Evolutionary conservation across 345 rosid species (phyloP).

Genomic region (Ricinus communis): DNA sequence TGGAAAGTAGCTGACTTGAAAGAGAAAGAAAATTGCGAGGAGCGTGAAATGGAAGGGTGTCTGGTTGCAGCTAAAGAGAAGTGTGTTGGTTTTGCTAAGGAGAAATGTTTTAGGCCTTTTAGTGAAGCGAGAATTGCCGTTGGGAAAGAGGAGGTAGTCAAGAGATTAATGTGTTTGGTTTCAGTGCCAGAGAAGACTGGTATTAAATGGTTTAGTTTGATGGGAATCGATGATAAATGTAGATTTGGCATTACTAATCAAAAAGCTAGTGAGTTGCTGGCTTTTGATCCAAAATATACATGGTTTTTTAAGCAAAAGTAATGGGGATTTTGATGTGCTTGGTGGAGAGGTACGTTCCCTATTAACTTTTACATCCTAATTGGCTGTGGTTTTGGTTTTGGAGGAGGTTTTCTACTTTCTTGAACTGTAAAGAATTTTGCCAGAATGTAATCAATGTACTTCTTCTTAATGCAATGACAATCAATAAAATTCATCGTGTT

Average conservation of each 20-base stretch:
- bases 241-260: conserved; percentile 30
- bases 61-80: conserved; percentile 58
- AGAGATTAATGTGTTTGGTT: conserved; percentile 41
- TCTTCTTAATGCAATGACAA: too few relatives aligned
- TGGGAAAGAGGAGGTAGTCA: conserved; percentile 24
- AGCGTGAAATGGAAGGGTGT: conserved; percentile 66
- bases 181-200: conserved; percentile 40
- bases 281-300: conserved; percentile 13
- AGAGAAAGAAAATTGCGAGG: conserved; percentile 76
- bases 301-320: conserved; percentile 16
- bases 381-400: too few relatives aligned
- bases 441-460: too few relatives aligned
- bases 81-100: conserved; percentile 62
- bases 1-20: conserved; percentile 39
- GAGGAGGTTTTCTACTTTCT: too few relatives aligned
- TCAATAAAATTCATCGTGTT: too few relatives aligned
- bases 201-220: conserved; percentile 26
- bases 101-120: conserved; percentile 52
- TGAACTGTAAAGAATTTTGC: too few relatives aligned
- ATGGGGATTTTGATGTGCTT: neutral
- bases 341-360: neutral
- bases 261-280: conserved; percentile 49
- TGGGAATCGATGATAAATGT: conserved; percentile 23
- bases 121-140: conserved; percentile 64
- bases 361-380: too few relatives aligned